A percentile compares a stretch with the other conserved stretches of the same genome.
phyloP scores from a whole-genome alignment of 768 basidiomycete genomes.

The Multifurca ochricompacta region DNA sequence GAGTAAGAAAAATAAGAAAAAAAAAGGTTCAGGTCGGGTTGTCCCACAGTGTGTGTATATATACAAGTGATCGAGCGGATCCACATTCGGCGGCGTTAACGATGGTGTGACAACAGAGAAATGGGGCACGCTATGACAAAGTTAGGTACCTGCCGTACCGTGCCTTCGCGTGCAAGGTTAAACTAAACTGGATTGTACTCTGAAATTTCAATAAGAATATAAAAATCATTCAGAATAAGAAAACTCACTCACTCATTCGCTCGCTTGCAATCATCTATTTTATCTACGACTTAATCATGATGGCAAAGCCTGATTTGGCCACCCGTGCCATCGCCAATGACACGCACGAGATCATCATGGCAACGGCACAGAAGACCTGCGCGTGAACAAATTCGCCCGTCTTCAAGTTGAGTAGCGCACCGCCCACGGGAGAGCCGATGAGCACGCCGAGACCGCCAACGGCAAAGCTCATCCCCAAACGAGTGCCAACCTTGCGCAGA shows the following conservation, averaged over 20 bases:
- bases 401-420: conserved; percentile 14
- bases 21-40: no score
- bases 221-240: neutral
- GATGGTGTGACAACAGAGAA: no score
- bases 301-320: neutral
- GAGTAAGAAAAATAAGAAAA: no score
- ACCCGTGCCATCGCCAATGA: conserved; percentile 3
- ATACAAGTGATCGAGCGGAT: no score
- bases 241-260: neutral
- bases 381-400: conserved; percentile 11
- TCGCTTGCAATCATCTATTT: neutral
- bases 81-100: no score
- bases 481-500: conserved; percentile 18
- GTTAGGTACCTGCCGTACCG: no score
- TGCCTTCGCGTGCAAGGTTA: no score
- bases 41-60: no score
- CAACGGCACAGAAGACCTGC: conserved; percentile 11
- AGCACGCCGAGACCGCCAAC: conserved; percentile 20
- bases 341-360: neutral
- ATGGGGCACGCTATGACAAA: no score
- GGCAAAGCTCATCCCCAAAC: conserved; percentile 23
- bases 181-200: no score
- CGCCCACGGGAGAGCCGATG: conserved; percentile 22
- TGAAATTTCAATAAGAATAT: no score
- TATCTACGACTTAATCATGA: conserved; percentile 7